These are phyloP conservation scores for Penicillium sp. DNA, from an alignment of 2,329 filamentous ascomycete genomes.

Conservation along the genomic window DNA sequence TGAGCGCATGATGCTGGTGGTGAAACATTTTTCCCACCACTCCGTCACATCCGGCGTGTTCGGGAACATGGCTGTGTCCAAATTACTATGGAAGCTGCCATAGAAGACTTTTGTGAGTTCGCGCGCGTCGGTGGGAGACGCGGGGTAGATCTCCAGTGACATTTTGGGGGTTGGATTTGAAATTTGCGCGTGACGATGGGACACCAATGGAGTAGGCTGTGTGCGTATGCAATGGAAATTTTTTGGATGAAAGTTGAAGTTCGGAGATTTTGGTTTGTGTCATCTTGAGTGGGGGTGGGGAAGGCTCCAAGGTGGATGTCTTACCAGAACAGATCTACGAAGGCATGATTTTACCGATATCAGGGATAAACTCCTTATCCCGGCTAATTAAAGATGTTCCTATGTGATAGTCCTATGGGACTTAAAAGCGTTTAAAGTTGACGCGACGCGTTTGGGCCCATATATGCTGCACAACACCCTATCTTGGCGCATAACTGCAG, in stretches of 20 bases:
- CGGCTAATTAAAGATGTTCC: too few species aligned
- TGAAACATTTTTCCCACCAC: slow-evolving; percentile 16
- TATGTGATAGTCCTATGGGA: too few species aligned
- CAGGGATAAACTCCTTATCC: too few species aligned
- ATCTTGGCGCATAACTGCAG: too few species aligned
- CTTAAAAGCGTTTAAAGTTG: too few species aligned
- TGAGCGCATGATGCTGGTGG: neutral
- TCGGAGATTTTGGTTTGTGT: neutral
- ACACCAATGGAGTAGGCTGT: neutral
- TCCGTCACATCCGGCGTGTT: slow-evolving; percentile 20
- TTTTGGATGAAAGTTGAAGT: neutral
- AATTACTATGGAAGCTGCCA: slow-evolving; percentile 21
- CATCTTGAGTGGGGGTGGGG: neutral
- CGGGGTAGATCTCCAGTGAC: slow-evolving; percentile 15
- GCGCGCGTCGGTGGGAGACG: slow-evolving; percentile 16
- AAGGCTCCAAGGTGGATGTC: neutral
- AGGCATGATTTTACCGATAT: too few species aligned
- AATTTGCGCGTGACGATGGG: neutral
- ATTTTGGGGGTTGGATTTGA: slow-evolving; percentile 3
- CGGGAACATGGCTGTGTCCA: slow-evolving; percentile 26
- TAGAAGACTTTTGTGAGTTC: slow-evolving; percentile 21
- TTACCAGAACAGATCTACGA: too few species aligned
- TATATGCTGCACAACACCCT: too few species aligned
- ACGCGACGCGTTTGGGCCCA: too few species aligned
- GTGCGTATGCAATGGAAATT: neutral